These are phyloP conservation scores for Phylloporus sp. DNA, from an alignment of 768 basidiomycete species.

Conservation along the genomic window DNA sequence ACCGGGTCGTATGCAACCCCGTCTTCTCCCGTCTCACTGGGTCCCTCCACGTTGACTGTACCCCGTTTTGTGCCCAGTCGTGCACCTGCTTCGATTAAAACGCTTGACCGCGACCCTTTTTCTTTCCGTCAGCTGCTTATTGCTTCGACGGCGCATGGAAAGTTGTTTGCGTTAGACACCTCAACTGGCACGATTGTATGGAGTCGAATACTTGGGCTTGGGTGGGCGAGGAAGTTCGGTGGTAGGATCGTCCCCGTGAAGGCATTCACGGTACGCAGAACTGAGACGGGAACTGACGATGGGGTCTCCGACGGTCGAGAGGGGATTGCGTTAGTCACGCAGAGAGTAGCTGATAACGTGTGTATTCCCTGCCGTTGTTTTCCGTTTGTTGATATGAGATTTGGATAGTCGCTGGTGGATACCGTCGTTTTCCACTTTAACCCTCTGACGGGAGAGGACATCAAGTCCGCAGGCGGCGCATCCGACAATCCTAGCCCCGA, in stretches of 20 bases:
- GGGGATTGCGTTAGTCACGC: slow-evolving; percentile 62
- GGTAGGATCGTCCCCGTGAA: slow-evolving; percentile 55
- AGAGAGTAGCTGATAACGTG: slow-evolving; percentile 60
- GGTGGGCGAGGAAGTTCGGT: slow-evolving; percentile 56
- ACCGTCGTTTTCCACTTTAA: slow-evolving; percentile 76
- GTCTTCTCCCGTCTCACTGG: slow-evolving; percentile 29
- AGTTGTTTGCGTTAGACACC: slow-evolving; percentile 79
- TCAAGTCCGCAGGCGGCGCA: slow-evolving; percentile 16
- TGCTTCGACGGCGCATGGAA: slow-evolving; percentile 63
- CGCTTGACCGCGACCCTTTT: slow-evolving; percentile 66
- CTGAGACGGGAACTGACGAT: slow-evolving; percentile 22
- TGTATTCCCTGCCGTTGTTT: slow-evolving; percentile 17
- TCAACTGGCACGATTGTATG: slow-evolving; percentile 73
- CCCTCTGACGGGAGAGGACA: slow-evolving; percentile 72
- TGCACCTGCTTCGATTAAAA: slow-evolving; percentile 30
- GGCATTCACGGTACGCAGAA: slow-evolving; percentile 45
- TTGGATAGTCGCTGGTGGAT: slow-evolving; percentile 50
- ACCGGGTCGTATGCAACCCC: slow-evolving; percentile 60
- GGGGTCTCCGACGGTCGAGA: slow-evolving; percentile 7
- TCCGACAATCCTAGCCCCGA: not conserved
- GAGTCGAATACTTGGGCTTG: slow-evolving; percentile 72
- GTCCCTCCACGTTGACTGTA: slow-evolving; percentile 7
- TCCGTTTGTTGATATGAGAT: slow-evolving; percentile 6
- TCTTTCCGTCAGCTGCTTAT: slow-evolving; percentile 85
- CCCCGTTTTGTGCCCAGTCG: slow-evolving; percentile 17